Conservation (phyloP, 352 stramenopile genomes). For the Pythium phragmiticola region DNA sequence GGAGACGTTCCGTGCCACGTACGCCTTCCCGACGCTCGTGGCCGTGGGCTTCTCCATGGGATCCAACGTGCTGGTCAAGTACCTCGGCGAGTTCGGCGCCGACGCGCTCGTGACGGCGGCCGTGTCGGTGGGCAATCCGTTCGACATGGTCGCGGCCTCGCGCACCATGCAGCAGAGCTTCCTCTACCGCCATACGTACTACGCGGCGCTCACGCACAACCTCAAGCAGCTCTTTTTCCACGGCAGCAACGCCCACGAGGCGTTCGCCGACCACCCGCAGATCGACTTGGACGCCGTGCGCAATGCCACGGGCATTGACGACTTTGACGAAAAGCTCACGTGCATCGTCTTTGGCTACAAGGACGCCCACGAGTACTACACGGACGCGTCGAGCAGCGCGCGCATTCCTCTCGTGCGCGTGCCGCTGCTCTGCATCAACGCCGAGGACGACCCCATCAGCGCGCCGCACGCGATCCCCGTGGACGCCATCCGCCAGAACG, state of each 20-base stretch:
- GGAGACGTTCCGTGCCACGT: conserved; percentile 36
- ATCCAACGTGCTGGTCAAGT: conserved; percentile 78
- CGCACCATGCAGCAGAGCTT: conserved; percentile 43
- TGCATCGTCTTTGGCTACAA: conserved; percentile 59
- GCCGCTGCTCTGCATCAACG: conserved; percentile 66
- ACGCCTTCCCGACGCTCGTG: conserved; percentile 45
- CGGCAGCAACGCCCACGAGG: conserved; percentile 60
- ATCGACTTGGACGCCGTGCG: conserved; percentile 57
- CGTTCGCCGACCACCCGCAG: conserved; percentile 47
- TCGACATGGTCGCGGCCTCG: conserved; percentile 53
- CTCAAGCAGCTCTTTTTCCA: conserved; percentile 60
- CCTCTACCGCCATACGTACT: conserved; percentile 62
- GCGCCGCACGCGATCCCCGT: conserved; percentile 34
- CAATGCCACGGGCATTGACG: conserved; percentile 39
- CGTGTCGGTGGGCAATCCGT: conserved; percentile 75
- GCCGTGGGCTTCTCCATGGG: conserved; percentile 71
- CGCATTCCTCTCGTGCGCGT: conserved; percentile 41
- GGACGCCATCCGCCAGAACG: conserved; percentile 43
- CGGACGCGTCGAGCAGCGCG: conserved; percentile 40
- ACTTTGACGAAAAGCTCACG: conserved; percentile 71
- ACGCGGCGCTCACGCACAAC: conserved; percentile 45
- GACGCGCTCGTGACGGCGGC: conserved; percentile 43
- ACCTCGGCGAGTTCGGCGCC: conserved; percentile 55
- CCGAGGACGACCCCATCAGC: conserved; percentile 63
- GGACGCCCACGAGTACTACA: conserved; percentile 58